phyloP scores from a whole-genome alignment of 2,329 filamentous ascomycete species.

The Mycosphaerella sp. region DNA sequence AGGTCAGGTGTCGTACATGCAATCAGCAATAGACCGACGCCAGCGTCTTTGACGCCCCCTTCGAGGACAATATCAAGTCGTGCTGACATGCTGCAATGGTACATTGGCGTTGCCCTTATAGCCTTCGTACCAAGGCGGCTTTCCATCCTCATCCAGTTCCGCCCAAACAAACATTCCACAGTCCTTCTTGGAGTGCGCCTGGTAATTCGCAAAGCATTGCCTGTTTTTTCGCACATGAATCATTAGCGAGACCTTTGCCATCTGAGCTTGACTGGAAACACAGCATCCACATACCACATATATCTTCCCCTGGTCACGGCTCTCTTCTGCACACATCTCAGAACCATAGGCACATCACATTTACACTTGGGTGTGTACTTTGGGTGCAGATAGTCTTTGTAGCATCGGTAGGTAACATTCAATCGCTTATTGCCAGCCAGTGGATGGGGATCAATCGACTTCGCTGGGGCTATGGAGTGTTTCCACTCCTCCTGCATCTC shows the following conservation, averaged over 20 bases:
- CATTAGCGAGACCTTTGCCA: too few species aligned
- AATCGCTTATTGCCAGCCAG: slow-evolving; percentile 73
- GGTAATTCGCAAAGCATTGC: slow-evolving; percentile 79
- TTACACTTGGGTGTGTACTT: slow-evolving; percentile 68
- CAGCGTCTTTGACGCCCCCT: background rate
- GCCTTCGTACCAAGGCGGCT: slow-evolving; percentile 56
- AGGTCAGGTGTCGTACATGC: too few species aligned
- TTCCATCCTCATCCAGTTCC: slow-evolving; percentile 77
- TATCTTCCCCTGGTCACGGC: slow-evolving; percentile 71
- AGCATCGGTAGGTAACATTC: slow-evolving; percentile 90
- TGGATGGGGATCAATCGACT: slow-evolving; percentile 76
- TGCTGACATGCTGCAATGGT: slow-evolving; percentile 7
- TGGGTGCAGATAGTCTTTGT: slow-evolving; percentile 70
- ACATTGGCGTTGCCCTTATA: slow-evolving; percentile 31
- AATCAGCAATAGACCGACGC: too few species aligned
- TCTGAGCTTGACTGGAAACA: too few species aligned
- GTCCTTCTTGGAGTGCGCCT: slow-evolving; percentile 52
- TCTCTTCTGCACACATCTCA: slow-evolving; percentile 75
- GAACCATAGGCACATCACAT: slow-evolving; percentile 61
- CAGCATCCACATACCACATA: slow-evolving; percentile 51
- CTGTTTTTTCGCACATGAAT: too few species aligned
- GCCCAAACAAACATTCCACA: slow-evolving; percentile 83
- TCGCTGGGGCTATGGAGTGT: slow-evolving; percentile 70
- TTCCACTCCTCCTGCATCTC: slow-evolving; percentile 99
- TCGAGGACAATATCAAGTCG: background rate